Evolutionary conservation across 495 filamentous ascomycete species (phyloP).

Genomic region (Stereocaulon alpinum): DNA sequence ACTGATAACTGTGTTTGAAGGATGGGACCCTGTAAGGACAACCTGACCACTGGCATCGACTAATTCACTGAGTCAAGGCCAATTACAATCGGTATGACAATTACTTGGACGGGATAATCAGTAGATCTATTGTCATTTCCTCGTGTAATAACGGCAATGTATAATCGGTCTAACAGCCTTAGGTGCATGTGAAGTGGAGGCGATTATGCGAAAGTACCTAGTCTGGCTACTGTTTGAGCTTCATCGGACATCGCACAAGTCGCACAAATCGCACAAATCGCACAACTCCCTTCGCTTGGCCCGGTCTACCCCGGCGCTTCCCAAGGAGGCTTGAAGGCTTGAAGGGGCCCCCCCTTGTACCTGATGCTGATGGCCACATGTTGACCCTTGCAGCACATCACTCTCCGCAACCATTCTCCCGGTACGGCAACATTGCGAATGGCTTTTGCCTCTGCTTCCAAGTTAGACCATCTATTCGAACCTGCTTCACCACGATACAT

Average conservation of each 20-base stretch:
- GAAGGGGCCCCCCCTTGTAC: neutral
- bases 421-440: neutral
- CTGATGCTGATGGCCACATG: neutral
- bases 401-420: neutral
- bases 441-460: neutral
- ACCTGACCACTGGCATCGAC: neutral
- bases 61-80: neutral
- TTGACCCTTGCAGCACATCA: conserved; percentile 6
- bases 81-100: conserved; percentile 4
- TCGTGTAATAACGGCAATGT: conserved; percentile 4
- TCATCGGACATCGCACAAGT: too few relatives aligned
- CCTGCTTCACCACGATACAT: neutral
- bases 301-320: neutral
- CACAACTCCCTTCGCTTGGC: too few relatives aligned
- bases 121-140: conserved; percentile 1
- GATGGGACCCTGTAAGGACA: neutral
- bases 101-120: conserved; percentile 4
- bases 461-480: neutral
- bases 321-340: neutral
- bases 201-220: too few relatives aligned
- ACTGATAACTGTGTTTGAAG: neutral
- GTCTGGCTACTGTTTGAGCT: too few relatives aligned
- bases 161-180: neutral
- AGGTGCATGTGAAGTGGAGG: neutral
- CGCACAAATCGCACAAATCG: too few relatives aligned